Base-by-base conservation (phyloP, 2,329 filamentous ascomycete genomes). In the Cryphonectria radicalis region DNA sequence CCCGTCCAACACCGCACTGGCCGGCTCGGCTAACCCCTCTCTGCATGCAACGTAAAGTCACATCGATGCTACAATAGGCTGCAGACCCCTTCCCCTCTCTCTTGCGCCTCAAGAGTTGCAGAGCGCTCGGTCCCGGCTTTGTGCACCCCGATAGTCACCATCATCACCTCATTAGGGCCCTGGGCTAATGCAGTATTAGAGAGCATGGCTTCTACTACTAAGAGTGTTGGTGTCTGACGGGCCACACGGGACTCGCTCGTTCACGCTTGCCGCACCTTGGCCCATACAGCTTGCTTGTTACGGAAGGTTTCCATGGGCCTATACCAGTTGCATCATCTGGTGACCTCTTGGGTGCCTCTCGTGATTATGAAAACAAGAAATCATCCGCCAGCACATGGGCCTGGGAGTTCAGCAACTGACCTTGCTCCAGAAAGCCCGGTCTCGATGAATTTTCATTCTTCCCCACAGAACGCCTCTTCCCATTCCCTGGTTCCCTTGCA, bases 241-340 rank as follows among this genome's bases (percentile, higher is more conserved):
- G 25, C 46, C 62, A 64, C 62, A 64, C 62, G 37, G 62, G 62
- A 28, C 62, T 43, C 42, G 62, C 62, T 43, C 42, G 62, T 40
- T 32, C 62, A 46, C 42, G 62, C 62, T 46, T 64, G 62, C 62
- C 32, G 7, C 42, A 40, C 14, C 19, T 28, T 50, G 42, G 63
- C 28, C 35, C 42, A 65, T 35, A 28, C 42, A 28, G 19, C 63
- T 65, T 65, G 43, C 63, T 65, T 25, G 43, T 65, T 65, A 13
- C 22, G 63, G 43, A 65, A 65, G 63, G 63, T 53, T 25, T 32
- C 10, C 22, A 22, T 11, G 40, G n/a, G 25, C 19, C n/a, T 53
- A 19, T 32, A 22, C 43, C 42, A 65, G 25, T n/a, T 65, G 63
- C 63, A 65, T 46, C 63, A 53, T 35, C 63, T 53, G 63, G 42